Evolutionary conservation across 2,329 filamentous ascomycete genomes (phyloP).

Genomic region (Pseudonectria buxi): DNA sequence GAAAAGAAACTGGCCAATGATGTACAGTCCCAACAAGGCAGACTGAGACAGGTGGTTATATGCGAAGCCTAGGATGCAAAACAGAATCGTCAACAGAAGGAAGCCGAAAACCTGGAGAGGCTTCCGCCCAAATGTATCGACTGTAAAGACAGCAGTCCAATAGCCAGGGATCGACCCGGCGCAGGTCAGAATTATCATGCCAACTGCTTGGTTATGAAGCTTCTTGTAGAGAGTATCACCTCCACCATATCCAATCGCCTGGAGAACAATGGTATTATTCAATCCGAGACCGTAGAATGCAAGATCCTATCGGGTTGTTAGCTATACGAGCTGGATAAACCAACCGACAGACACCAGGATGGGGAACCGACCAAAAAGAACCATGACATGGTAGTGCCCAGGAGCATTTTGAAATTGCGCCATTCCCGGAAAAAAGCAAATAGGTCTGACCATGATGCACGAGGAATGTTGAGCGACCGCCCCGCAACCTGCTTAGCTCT

Average conservation of each 20-base stretch:
- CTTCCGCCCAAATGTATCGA: constrained; percentile 72
- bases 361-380: constrained; percentile 55
- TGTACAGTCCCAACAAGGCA: constrained; percentile 53
- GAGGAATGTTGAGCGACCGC: constrained; percentile 53
- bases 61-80: constrained; percentile 56
- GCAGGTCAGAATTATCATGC: constrained; percentile 70
- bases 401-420: constrained; percentile 62
- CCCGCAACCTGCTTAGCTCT: constrained; percentile 47
- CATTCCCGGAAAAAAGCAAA: constrained; percentile 60
- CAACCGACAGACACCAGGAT: too few species aligned
- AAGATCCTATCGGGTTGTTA: constrained; percentile 43
- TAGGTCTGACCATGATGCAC: constrained; percentile 65
- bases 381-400: constrained; percentile 75
- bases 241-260: constrained; percentile 63
- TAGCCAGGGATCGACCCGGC: constrained; percentile 76
- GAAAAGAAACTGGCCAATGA: constrained; percentile 60
- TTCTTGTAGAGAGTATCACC: constrained; percentile 59
- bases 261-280: constrained; percentile 67
- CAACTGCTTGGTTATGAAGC: constrained; percentile 66
- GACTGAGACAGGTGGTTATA: constrained; percentile 42
- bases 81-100: constrained; percentile 52
- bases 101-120: constrained; percentile 64
- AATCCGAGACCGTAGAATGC: constrained; percentile 66
- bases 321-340: not conserved
- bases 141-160: constrained; percentile 66